Base-by-base conservation (phyloP, 441 rosid species). In the Corymbia citriodora region DNA sequence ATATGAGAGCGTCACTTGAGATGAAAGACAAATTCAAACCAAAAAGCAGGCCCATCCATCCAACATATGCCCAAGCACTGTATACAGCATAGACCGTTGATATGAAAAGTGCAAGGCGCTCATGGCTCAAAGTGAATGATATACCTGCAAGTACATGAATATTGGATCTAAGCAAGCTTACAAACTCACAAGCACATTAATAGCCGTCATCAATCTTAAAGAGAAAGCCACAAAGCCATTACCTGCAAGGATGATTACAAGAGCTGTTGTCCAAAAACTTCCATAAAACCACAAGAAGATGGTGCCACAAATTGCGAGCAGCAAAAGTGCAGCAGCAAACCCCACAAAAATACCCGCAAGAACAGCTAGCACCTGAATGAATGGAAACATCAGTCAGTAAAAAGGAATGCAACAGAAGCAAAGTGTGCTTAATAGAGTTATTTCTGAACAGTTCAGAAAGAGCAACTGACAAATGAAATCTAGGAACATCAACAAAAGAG, bases 41-140 rank as follows among this genome's bases (percentile, higher is more conserved):
- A 93, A 97, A 92, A 94, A 96, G 91, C 92, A 98, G 94, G 90
- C 98, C 98, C 70, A 95, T 93, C 99, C 98, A 98, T 91, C 99
- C 99, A 87, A 94, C 94, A 94, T 95, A 96, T 90, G 92, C 81
- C 99, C 97, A 96, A 91, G 96, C 96, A 93, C 98, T 95, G 90
- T 96, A 96, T 88, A 95, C 87, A 36, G 99, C 97, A 92, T 97
- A 97, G 57, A 92, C 89, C 11, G 97, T 95, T 90, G 96, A 89
- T 92, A 94, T 92, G 55, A 96, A 92, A 88, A 97, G 93, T 50
- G 98, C 96, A 90, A 96, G 91, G 88, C 96, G 96, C 92, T 97
- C 99, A 88, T 93, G 97, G 92, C 92, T 93, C 91, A 91, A 91
- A 93, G 94, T 88, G 94, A 96, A 96, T 88, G 98, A 92, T 91